These are phyloP conservation scores for Aspergillus indologenus DNA, from an alignment of 495 filamentous ascomycete species.

Conservation along the genomic window DNA sequence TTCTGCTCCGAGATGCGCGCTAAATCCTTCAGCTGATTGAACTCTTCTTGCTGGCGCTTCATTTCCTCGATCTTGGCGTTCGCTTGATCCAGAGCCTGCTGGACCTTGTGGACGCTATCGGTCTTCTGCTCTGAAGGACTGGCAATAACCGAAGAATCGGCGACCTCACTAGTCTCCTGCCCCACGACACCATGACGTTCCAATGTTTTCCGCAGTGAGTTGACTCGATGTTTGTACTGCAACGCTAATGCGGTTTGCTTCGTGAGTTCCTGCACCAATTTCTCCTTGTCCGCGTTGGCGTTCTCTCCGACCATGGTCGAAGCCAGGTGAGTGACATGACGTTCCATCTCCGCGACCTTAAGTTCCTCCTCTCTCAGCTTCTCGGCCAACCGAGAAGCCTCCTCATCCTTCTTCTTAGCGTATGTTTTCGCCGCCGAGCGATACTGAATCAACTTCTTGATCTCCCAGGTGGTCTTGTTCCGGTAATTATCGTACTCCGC, in stretches of 20 bases:
- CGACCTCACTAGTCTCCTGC: slow-evolving; percentile 36
- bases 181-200: slow-evolving; percentile 48
- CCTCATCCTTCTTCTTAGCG: slow-evolving; percentile 83
- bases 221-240: slow-evolving; percentile 65
- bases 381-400: slow-evolving; percentile 68
- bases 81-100: slow-evolving; percentile 52
- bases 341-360: slow-evolving; percentile 53
- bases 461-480: slow-evolving; percentile 70
- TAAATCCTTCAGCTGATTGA: slow-evolving; percentile 49
- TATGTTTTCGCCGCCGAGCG: slow-evolving; percentile 83
- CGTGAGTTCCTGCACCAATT: slow-evolving; percentile 56
- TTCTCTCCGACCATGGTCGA: slow-evolving; percentile 49
- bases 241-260: slow-evolving; percentile 65
- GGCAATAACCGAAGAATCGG: slow-evolving; percentile 45
- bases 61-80: slow-evolving; percentile 60
- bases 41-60: slow-evolving; percentile 50
- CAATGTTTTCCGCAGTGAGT: slow-evolving; percentile 52
- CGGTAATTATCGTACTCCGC: slow-evolving; percentile 81
- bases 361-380: slow-evolving; percentile 64
- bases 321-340: slow-evolving; percentile 58
- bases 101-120: slow-evolving; percentile 39
- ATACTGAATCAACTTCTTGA: slow-evolving; percentile 74
- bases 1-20: slow-evolving; percentile 65
- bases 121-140: slow-evolving; percentile 39
- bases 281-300: slow-evolving; percentile 45